phyloP scores from a whole-genome alignment of 257 asterid genomes.

The Eucommia ulmoides region DNA sequence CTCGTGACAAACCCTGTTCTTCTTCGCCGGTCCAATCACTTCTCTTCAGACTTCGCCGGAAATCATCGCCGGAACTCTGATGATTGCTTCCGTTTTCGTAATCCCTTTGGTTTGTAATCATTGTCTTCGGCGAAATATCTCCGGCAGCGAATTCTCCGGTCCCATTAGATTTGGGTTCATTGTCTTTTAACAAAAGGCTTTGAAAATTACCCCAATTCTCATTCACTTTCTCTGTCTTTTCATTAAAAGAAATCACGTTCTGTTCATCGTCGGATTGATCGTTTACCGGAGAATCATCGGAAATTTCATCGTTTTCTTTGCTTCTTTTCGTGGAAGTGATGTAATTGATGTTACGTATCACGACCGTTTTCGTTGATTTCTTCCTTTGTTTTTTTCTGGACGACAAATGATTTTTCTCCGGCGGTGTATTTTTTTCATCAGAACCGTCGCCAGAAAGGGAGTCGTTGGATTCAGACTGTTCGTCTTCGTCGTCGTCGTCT shows the following conservation, averaged over 20 bases:
- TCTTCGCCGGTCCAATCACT: conserved; percentile 31
- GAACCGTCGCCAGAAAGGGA: conserved; percentile 34
- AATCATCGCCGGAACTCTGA: conserved; percentile 40
- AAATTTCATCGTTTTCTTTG: too few species aligned
- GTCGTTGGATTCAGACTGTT: conserved; percentile 25
- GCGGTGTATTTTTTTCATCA: conserved; percentile 26
- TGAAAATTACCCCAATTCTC: conserved; percentile 66
- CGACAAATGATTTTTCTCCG: conserved; percentile 16
- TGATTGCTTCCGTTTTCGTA: too few species aligned
- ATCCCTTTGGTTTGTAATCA: too few species aligned
- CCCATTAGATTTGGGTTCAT: conserved; percentile 25
- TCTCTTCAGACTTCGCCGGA: conserved; percentile 25
- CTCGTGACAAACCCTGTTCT: conserved; percentile 17
- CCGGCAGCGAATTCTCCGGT: too few species aligned
- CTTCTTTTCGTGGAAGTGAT: conserved; percentile 42
- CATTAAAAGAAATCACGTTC: too few species aligned
- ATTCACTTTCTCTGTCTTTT: conserved; percentile 24
- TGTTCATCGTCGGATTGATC: too few species aligned
- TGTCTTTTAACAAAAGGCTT: conserved; percentile 48
- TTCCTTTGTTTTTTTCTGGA: conserved; percentile 42
- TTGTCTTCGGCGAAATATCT: too few species aligned
- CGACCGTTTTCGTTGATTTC: conserved; percentile 51
- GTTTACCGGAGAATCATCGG: too few species aligned
- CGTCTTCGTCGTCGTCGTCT: conserved; percentile 40
- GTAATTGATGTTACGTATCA: conserved; percentile 75